A percentile compares a stretch with the other conserved stretches of the same genome.
phyloP scores from a whole-genome alignment of 108 stramenopile genomes.

The Conticribra guillardii region DNA sequence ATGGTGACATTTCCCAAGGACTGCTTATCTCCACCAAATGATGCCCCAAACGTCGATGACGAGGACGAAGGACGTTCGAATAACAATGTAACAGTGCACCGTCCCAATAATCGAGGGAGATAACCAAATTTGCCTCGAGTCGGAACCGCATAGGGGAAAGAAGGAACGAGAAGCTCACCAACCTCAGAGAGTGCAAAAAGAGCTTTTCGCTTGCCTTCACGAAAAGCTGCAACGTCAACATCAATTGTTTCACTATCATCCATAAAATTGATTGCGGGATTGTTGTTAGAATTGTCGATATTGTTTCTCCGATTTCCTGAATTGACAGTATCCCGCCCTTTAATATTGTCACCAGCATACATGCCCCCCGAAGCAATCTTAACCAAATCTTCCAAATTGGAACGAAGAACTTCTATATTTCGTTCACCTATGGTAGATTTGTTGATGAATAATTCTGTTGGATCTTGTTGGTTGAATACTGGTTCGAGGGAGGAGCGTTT shows the following conservation, averaged over 20 bases:
- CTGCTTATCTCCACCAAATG: slow-evolving; percentile 23
- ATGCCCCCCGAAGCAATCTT: slow-evolving; percentile 43
- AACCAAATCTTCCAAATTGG: slow-evolving; percentile 51
- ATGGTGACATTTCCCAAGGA: slow-evolving; percentile 83
- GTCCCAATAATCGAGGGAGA: slow-evolving; percentile 75
- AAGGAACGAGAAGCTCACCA: slow-evolving; percentile 71
- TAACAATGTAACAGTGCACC: slow-evolving; percentile 77
- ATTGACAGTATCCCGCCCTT: slow-evolving; percentile 16
- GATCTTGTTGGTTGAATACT: slow-evolving; percentile 82
- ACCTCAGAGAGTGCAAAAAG: slow-evolving; percentile 69
- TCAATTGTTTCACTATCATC: slow-evolving; percentile 6
- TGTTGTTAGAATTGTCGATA: no score
- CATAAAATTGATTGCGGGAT: slow-evolving; percentile 13
- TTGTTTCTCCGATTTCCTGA: no score
- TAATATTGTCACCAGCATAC: slow-evolving; percentile 33
- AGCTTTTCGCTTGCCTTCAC: slow-evolving; percentile 43
- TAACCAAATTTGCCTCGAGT: slow-evolving; percentile 76
- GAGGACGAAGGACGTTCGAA: slow-evolving; percentile 54
- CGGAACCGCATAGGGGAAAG: slow-evolving; percentile 76
- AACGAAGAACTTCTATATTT: slow-evolving; percentile 60
- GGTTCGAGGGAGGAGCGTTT: slow-evolving; percentile 73
- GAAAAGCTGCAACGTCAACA: slow-evolving; percentile 35
- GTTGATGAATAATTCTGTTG: slow-evolving; percentile 60
- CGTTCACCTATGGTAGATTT: slow-evolving; percentile 74
- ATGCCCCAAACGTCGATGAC: slow-evolving; percentile 23